Conservation (phyloP, 2,329 filamentous ascomycete genomes). For the Aphanoascus verrucosus region DNA sequence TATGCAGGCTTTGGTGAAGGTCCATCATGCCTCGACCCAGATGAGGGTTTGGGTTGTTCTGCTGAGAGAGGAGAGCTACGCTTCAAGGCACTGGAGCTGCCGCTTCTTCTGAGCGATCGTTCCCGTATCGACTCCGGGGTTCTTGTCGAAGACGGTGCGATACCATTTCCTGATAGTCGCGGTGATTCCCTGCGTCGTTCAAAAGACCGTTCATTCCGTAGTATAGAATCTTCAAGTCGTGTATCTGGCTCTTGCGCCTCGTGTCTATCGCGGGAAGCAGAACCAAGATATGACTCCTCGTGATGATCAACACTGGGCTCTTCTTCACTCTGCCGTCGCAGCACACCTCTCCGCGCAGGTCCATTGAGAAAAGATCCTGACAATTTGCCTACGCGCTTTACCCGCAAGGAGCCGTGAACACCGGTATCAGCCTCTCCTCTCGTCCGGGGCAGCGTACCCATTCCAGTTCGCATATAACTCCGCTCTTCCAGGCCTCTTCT, state of each 20-base stretch:
- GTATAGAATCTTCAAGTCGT: neutral
- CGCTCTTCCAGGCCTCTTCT: conserved; percentile 25
- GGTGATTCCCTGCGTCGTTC: conserved; percentile 10
- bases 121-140: conserved; percentile 5
- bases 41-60: neutral
- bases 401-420: conserved; percentile 61
- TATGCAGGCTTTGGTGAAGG: conserved; percentile 12
- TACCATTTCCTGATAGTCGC: conserved; percentile 18
- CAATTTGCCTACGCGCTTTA: conserved; percentile 65
- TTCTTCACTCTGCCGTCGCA: conserved; percentile 52
- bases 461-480: conserved; percentile 18
- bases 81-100: neutral
- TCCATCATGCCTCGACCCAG: neutral
- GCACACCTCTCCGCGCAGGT: conserved; percentile 63
- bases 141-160: conserved; percentile 16
- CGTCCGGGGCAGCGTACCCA: conserved; percentile 13
- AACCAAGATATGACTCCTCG: conserved; percentile 13
- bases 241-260: neutral
- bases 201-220: conserved; percentile 11
- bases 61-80: neutral
- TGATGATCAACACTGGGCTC: conserved; percentile 38
- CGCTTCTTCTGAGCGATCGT: neutral
- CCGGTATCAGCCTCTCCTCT: conserved; percentile 53
- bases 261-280: neutral
- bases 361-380: conserved; percentile 70